Evolutionary conservation across 345 rosid genomes (phyloP).

Genomic region (Acer campestre): DNA sequence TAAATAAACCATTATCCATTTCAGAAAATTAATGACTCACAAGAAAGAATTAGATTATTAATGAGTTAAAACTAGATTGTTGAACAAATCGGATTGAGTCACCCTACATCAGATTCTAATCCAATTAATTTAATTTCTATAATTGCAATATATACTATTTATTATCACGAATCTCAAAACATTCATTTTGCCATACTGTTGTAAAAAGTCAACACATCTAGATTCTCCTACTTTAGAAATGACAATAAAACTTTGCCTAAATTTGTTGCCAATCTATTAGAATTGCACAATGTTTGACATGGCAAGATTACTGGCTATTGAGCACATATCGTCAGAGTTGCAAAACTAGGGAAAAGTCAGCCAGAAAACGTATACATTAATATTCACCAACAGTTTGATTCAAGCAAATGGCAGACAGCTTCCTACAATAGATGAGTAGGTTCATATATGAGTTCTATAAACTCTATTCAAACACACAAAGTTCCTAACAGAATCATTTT

Average conservation of each 20-base stretch:
- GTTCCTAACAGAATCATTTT: not conserved
- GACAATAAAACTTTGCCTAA: not conserved
- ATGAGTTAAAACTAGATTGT: too few relatives aligned
- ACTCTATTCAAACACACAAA: slow-evolving; percentile 6
- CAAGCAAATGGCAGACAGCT: slow-evolving; percentile 47
- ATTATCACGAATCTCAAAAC: too few relatives aligned
- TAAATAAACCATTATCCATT: too few relatives aligned
- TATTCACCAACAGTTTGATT: not conserved
- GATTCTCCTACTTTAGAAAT: not conserved
- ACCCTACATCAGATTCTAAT: too few relatives aligned
- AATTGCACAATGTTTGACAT: not conserved
- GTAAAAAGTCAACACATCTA: not conserved
- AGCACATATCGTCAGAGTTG: not conserved
- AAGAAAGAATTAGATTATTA: too few relatives aligned
- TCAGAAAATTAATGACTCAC: too few relatives aligned
- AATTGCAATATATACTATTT: too few relatives aligned
- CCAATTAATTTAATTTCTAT: too few relatives aligned
- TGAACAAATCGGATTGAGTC: too few relatives aligned
- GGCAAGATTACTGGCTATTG: not conserved
- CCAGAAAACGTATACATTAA: not conserved
- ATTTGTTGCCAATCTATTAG: too few relatives aligned
- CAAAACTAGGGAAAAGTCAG: not conserved
- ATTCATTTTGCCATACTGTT: too few relatives aligned
- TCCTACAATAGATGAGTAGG: slow-evolving; percentile 56
- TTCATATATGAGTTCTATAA: not conserved